Conservation (phyloP, 257 asterid genomes). For the Fraxinus americana region DNA sequence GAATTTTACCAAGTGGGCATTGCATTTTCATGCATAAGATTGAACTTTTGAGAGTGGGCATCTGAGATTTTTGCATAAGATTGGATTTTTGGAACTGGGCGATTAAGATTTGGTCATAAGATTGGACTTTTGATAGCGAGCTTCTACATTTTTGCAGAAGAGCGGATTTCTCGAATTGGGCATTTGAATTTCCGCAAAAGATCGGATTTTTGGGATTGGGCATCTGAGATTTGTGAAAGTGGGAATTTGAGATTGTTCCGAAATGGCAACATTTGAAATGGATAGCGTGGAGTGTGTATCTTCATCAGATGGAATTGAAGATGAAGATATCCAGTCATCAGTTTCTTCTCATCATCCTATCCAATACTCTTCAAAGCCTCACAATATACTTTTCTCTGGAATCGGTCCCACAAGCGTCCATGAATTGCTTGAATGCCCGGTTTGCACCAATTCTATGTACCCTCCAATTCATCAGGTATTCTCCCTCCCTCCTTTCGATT, state of each 20-base stretch:
- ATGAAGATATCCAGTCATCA: slow-evolving; percentile 70
- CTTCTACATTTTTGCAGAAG: background rate
- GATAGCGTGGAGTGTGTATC: slow-evolving; percentile 78
- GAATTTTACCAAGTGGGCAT: too few relatives aligned
- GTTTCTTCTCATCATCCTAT: slow-evolving; percentile 32
- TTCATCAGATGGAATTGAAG: slow-evolving; percentile 68
- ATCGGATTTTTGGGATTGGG: slow-evolving; percentile 25
- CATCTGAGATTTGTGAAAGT: slow-evolving; percentile 10
- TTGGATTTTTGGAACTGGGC: background rate
- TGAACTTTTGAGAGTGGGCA: slow-evolving; percentile 10
- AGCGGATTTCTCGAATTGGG: background rate
- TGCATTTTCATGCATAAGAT: background rate
- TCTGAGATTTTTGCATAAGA: background rate
- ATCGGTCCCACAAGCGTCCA: slow-evolving; percentile 69
- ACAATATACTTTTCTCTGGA: slow-evolving; percentile 43
- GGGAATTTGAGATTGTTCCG: background rate
- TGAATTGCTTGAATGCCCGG: slow-evolving; percentile 91
- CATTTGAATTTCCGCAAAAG: background rate
- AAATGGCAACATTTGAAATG: slow-evolving; percentile 55
- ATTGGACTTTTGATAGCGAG: background rate
- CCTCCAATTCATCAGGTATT: slow-evolving; percentile 89
- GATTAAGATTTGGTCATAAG: background rate
- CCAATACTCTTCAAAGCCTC: slow-evolving; percentile 52
- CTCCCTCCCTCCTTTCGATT: background rate
- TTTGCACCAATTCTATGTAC: slow-evolving; percentile 87